Conservation (phyloP, 192 early-diverging fungal genomes). For the Backusella mclennaniae region DNA sequence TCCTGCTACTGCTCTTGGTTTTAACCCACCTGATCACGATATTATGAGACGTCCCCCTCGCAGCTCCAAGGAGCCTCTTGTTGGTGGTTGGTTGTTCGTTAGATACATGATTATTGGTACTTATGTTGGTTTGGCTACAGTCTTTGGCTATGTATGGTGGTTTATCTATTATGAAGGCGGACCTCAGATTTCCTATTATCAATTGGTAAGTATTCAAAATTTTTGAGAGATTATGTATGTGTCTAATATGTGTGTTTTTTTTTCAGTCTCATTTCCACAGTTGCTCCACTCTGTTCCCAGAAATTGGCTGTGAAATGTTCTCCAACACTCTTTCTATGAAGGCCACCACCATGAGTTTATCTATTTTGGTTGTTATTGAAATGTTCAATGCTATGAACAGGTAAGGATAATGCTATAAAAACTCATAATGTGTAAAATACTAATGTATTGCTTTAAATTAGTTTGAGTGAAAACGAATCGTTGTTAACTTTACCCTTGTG, state of each 20-base stretch:
- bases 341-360: constrained; percentile 95
- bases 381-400: constrained; percentile 99
- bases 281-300: constrained; percentile 83
- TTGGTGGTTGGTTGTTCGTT: constrained; percentile 93
- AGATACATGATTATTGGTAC: constrained; percentile 91
- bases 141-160: constrained; percentile 99
- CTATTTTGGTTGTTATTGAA: constrained; percentile 95
- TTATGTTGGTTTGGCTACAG: constrained; percentile 91
- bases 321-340: constrained; percentile 70
- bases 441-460: constrained; percentile 10
- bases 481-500: constrained; percentile 90
- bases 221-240: not conserved
- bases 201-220: constrained; percentile 60
- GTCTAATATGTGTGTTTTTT: not conserved
- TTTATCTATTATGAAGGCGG: constrained; percentile 92
- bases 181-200: constrained; percentile 84
- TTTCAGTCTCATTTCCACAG: constrained; percentile 87
- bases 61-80: constrained; percentile 81
- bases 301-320: constrained; percentile 94
- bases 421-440: not conserved
- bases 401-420: constrained; percentile 13
- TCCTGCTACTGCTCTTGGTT: constrained; percentile 96
- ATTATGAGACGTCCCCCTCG: constrained; percentile 94
- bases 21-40: constrained; percentile 95
- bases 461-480: constrained; percentile 92